Evolutionary conservation across 257 asterid species (phyloP).

Genomic region (Lantana camara): DNA sequence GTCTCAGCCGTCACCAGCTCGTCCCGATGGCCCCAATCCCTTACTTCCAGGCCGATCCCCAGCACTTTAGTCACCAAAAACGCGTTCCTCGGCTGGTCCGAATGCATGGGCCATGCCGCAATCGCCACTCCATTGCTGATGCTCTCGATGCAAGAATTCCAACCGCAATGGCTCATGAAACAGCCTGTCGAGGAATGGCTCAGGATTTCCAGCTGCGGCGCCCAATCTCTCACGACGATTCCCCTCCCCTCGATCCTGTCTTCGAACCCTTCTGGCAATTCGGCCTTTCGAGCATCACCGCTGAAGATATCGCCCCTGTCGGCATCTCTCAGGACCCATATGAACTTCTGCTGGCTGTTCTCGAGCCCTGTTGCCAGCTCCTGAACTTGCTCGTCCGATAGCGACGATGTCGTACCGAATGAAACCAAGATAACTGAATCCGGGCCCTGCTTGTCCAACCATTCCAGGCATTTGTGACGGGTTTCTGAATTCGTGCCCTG

Average conservation of each 20-base stretch:
- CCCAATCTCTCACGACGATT: constrained; percentile 51
- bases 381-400: constrained; percentile 33
- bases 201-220: constrained; percentile 57
- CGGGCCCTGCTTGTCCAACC: constrained; percentile 45
- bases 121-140: constrained; percentile 51
- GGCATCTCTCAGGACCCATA: constrained; percentile 62
- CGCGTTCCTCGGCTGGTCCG: constrained; percentile 52
- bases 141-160: constrained; percentile 66
- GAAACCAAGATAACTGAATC: constrained; percentile 46
- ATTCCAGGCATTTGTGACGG: constrained; percentile 20
- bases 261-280: constrained; percentile 42
- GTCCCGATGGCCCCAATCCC: constrained; percentile 39
- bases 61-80: constrained; percentile 34
- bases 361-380: constrained; percentile 53
- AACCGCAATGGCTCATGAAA: constrained; percentile 61
- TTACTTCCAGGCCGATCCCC: constrained; percentile 36
- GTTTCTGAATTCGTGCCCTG: not conserved
- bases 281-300: constrained; percentile 9
- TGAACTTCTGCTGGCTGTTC: constrained; percentile 34
- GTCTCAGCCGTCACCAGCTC: constrained; percentile 27
- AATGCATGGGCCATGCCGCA: constrained; percentile 64
- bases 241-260: constrained; percentile 35
- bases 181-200: constrained; percentile 45
- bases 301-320: constrained; percentile 43
- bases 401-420: constrained; percentile 43